Conservation (phyloP, 169 alveolate genomes). For the Eimeria necatrix region DNA sequence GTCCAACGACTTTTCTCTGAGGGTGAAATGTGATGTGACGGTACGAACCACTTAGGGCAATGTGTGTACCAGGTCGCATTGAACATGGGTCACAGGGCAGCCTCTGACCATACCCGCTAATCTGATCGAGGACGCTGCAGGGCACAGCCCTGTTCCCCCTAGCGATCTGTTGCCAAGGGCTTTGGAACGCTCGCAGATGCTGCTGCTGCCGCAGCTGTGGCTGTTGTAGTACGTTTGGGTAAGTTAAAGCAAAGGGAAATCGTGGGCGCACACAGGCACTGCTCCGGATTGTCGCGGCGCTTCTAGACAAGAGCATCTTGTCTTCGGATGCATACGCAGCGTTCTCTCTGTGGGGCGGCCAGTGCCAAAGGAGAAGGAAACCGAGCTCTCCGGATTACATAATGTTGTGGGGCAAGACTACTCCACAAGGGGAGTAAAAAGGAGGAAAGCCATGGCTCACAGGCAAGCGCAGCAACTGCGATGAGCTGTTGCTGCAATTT, state of each 20-base stretch:
- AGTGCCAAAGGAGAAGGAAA: no score
- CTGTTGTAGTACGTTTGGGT: neutral
- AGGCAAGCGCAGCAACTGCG: no score
- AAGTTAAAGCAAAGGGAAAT: neutral
- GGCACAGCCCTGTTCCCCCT: neutral
- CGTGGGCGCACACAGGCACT: neutral
- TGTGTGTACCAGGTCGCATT: neutral
- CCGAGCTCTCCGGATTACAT: no score
- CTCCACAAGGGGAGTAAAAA: no score
- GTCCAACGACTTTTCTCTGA: slow-evolving; percentile 61
- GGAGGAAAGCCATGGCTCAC: no score
- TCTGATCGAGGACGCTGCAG: neutral
- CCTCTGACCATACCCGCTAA: neutral
- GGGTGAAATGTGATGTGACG: slow-evolving; percentile 59
- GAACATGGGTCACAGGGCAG: neutral
- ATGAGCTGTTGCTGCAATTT: no score
- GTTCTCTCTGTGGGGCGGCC: no score
- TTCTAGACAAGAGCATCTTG: slow-evolving; percentile 25
- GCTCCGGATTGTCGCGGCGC: slow-evolving; percentile 10
- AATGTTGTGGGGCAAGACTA: no score
- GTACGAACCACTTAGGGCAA: neutral
- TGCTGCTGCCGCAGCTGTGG: slow-evolving; percentile 8
- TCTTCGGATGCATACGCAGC: no score
- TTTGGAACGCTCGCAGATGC: neutral
- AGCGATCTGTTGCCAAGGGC: neutral